Evolutionary conservation across 1,284 basidiomycete genomes (phyloP).

Genomic region (Malassezia pachydermatis): DNA sequence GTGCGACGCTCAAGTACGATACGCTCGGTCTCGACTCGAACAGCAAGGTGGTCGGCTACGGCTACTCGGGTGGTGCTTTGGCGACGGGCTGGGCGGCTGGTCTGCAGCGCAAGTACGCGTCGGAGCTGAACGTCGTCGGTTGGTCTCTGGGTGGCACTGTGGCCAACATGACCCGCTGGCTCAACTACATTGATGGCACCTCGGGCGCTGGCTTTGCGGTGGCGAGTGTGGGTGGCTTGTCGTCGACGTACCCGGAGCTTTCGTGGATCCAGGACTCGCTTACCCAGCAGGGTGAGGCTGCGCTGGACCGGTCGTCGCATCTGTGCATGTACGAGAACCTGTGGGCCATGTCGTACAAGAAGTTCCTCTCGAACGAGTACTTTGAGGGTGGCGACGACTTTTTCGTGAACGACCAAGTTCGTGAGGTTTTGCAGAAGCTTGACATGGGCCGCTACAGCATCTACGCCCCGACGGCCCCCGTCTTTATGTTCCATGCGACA

Average conservation of each 20-base stretch:
- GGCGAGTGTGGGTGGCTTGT: slow-evolving; percentile 29
- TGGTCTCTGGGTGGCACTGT: slow-evolving; percentile 35
- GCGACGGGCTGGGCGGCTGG: slow-evolving; percentile 39
- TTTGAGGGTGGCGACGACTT: slow-evolving; percentile 21
- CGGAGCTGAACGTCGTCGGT: slow-evolving; percentile 29
- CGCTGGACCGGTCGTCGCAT: not conserved
- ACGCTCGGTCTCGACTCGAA: slow-evolving; percentile 20
- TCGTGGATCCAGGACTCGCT: slow-evolving; percentile 25
- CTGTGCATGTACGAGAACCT: slow-evolving; percentile 14
- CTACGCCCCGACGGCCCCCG: slow-evolving; percentile 19
- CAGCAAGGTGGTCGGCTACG: slow-evolving; percentile 28
- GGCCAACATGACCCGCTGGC: slow-evolving; percentile 7
- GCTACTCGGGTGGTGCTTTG: slow-evolving; percentile 42
- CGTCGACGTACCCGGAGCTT: slow-evolving; percentile 26
- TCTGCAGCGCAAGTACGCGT: slow-evolving; percentile 27
- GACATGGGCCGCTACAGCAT: slow-evolving; percentile 7
- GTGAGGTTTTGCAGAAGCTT: slow-evolving; percentile 12
- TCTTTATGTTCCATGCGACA: slow-evolving; percentile 33
- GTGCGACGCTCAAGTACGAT: slow-evolving; percentile 26
- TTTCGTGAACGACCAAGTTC: slow-evolving; percentile 16
- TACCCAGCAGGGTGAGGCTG: slow-evolving; percentile 16
- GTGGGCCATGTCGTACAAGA: not conserved
- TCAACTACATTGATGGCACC: slow-evolving; percentile 23
- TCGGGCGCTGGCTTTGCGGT: slow-evolving; percentile 29
- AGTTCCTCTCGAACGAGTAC: slow-evolving; percentile 19